Evolutionary conservation across 1,284 basidiomycete species (phyloP), one percentile per base, ranked within the genome.

Genomic region (Microbotryum lychnidis-dioicae): DNA sequence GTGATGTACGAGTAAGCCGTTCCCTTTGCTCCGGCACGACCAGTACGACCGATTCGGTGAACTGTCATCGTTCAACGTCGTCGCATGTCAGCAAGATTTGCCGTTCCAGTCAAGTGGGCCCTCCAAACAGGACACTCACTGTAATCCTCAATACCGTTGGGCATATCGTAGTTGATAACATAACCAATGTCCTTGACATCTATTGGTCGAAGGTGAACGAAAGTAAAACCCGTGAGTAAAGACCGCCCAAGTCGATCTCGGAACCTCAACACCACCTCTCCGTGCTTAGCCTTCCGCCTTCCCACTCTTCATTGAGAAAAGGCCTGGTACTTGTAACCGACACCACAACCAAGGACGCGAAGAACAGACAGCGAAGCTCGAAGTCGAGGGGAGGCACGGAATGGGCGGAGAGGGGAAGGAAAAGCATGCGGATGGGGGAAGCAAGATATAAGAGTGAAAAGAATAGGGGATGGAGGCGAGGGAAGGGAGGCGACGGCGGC

Each of bases 101-200:
- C 31, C 9, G 2, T 45, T 5, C 9, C 21, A 54, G 54, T 33
- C 31, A 64, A 42, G 16, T 16, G 1, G 16, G 2, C 14, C 37
- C 16, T 18, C 37, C 4, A 16, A 6, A 42, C 1, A 42, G 1
- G 8, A 10, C 31, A 50, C 53, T 70, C 67, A 51, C 69, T 69
- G 61, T 70, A 71, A 51, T 71, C 69, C 57, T 71, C 69, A 47
- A 71, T 71, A n/a, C 61, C 62, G 37, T 65, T 68, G 44, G 69
- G 69, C 61, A 70, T 65, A 44, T 69, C 66, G 52, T 64, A 61
- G 49, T 57, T 58, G 70, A 90, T 87, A 66, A 90, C 89, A 77
- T 90, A 92, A 67, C 87, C 86, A 71, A 93, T 90, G 79, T 93
- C 89, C 85, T 93, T 93, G 76, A 92, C 90, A 80, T 92, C 89